Evolutionary conservation across 2,329 filamentous ascomycete species (phyloP), one percentile per base, ranked within the genome.

Genomic region (Coniosporium tulheliwenetii): DNA sequence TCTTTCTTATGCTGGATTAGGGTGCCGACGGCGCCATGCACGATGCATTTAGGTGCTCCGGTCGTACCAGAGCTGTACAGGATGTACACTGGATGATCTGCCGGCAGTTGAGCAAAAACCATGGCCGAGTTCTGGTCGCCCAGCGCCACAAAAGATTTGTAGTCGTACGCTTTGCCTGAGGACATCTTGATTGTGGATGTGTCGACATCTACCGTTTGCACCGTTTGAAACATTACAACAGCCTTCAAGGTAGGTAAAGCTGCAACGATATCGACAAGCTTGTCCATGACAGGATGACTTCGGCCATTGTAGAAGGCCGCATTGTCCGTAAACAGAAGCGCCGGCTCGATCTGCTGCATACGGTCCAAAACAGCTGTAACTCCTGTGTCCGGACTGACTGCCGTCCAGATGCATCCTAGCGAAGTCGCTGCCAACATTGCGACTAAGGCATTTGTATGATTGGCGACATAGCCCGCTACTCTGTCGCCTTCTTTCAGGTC

Each of bases 1-100:
- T 96, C 91, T 58, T 98, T 98, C 63, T 96, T 37, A 65, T 96
- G 91, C 58, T 96, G 89, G 39, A 96, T 72, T 5, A 98, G 66
- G 0, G 89, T 95, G 5, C 91, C 91, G 10, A 91, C 72, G 0
- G 85, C 80, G 0, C 85, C 89, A 58, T 98, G 91, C 1, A 95
- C 81, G 48, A 98, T 96, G 48, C 87, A 89, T 60, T 96, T 96
- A 5, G 91, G 89, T 13, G 75, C 62, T 2, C 77, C 77, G 0
- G 91, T 96, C 0, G 91, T 98, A 15, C 91, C 91, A 37, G 81
- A 89, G 1, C 83, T 93, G 61, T 93, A 98, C 30, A 96, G 71
- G 37, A 98, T 86, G 55, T 95, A 96, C 3, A 95, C 76, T 0
- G 89, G 89, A 49, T 94, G 85, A 14, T 89, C 83, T 1, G 91